Percentiles rank a stretch among this genome's conserved stretches.
Conservation (phyloP, 164 flowering plant species). For the Magnolia sinica region DNA sequence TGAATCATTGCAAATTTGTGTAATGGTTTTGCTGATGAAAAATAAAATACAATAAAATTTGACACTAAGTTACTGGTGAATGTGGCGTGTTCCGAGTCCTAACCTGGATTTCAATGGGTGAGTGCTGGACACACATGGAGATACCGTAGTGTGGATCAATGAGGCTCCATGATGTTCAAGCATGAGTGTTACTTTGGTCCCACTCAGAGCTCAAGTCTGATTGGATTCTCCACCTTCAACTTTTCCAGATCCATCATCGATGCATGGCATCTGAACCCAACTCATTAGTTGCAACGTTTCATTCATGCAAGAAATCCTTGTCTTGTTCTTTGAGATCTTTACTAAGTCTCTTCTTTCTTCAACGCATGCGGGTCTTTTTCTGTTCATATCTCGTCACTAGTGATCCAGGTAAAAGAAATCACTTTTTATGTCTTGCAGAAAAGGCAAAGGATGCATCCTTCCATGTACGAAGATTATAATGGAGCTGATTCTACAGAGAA, state of each 20-base stretch:
- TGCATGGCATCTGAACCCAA: neutral
- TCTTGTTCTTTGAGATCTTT: neutral
- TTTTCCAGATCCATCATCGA: neutral
- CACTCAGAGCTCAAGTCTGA: neutral
- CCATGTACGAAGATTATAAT: slow-evolving; percentile 58
- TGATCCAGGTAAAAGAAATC: neutral
- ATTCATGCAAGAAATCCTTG: neutral
- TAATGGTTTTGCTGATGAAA: too few relatives aligned
- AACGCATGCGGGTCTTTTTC: neutral
- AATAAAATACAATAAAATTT: too few relatives aligned
- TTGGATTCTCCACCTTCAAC: neutral
- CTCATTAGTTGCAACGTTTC: neutral
- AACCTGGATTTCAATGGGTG: neutral
- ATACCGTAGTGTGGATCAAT: neutral
- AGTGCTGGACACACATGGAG: neutral
- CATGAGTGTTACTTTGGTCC: neutral
- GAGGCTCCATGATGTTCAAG: neutral
- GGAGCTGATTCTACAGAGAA: slow-evolving; percentile 33
- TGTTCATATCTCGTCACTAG: neutral
- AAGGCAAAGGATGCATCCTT: slow-evolving; percentile 73
- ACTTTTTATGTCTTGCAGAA: slow-evolving; percentile 37
- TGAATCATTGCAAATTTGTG: too few relatives aligned
- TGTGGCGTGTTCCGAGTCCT: neutral
- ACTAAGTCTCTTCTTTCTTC: neutral
- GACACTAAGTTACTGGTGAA: too few relatives aligned